These are phyloP conservation scores for Paramecium biaurelia DNA, from an alignment of 73 alveolate species.

Conservation along the genomic window DNA sequence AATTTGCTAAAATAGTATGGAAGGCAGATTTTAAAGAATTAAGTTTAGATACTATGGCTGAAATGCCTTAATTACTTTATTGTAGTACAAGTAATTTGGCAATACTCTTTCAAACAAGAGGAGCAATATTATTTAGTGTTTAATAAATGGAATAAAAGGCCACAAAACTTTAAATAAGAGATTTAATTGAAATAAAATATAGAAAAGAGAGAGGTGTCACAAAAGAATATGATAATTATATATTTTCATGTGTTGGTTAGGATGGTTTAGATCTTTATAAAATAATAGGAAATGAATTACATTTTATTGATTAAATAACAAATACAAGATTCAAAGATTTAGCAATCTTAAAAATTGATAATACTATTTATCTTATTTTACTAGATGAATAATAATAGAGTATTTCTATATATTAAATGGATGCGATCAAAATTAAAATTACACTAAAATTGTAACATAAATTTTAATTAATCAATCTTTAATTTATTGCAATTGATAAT, in stretches of 20 bases:
- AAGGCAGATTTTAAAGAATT: slow-evolving; percentile 29
- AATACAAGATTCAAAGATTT: neutral
- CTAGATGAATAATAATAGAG: neutral
- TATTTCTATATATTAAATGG: neutral
- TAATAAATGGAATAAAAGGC: slow-evolving; percentile 12
- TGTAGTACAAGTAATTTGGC: neutral
- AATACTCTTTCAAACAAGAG: neutral
- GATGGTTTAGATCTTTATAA: slow-evolving; percentile 35
- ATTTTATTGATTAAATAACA: neutral
- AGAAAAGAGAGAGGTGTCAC: slow-evolving; percentile 43
- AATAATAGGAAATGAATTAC: neutral
- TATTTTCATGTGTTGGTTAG: neutral
- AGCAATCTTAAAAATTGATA: neutral
- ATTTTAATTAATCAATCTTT: neutral
- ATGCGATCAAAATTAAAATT: neutral
- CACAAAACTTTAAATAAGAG: neutral
- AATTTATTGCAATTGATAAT: neutral
- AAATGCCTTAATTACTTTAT: neutral
- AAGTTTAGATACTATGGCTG: neutral
- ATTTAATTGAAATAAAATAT: neutral
- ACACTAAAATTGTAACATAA: neutral
- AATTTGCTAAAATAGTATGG: neutral
- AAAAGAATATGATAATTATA: neutral
- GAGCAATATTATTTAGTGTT: neutral
- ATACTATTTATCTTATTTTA: neutral